phyloP scores from a whole-genome alignment of 139 green algal species.

The Chlorella sp. region DNA sequence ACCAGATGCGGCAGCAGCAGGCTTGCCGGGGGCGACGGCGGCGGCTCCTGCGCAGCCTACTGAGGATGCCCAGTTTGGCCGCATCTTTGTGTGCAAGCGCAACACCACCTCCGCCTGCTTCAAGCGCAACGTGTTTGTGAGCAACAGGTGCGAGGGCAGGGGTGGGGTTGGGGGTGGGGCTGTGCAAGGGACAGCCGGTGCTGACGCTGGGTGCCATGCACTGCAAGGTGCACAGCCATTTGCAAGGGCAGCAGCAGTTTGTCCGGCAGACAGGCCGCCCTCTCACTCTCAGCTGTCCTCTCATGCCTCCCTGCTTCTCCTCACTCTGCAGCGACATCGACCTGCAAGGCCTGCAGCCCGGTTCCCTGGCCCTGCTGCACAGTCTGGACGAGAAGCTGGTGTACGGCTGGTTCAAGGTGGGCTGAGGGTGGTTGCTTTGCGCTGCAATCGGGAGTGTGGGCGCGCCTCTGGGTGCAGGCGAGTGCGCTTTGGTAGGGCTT shows the following conservation, averaged over 20 bases:
- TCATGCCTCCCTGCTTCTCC: background rate
- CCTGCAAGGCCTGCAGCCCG: constrained; percentile 6
- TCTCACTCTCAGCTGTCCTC: background rate
- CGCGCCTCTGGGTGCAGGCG: too few species aligned
- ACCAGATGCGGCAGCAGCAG: background rate
- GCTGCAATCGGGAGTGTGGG: too few species aligned
- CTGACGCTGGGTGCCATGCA: too few species aligned
- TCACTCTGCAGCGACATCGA: background rate
- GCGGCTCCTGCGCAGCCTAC: too few species aligned
- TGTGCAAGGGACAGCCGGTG: too few species aligned
- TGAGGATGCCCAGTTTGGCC: background rate
- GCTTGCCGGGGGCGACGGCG: background rate
- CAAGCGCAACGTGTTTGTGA: background rate
- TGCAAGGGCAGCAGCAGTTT: too few species aligned
- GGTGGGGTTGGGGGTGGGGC: too few species aligned
- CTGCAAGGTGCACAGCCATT: too few species aligned
- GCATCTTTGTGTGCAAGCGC: constrained; percentile 12
- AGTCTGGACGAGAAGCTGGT: constrained; percentile 14
- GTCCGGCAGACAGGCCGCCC: too few species aligned
- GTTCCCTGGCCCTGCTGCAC: constrained; percentile 31
- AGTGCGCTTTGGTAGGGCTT: too few species aligned
- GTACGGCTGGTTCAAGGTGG: constrained; percentile 25
- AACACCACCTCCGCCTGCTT: constrained; percentile 13
- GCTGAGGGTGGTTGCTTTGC: too few species aligned
- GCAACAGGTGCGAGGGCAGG: constrained; percentile 39